phyloP scores from a whole-genome alignment of 345 rosid genomes.

The Linum lewisii region DNA sequence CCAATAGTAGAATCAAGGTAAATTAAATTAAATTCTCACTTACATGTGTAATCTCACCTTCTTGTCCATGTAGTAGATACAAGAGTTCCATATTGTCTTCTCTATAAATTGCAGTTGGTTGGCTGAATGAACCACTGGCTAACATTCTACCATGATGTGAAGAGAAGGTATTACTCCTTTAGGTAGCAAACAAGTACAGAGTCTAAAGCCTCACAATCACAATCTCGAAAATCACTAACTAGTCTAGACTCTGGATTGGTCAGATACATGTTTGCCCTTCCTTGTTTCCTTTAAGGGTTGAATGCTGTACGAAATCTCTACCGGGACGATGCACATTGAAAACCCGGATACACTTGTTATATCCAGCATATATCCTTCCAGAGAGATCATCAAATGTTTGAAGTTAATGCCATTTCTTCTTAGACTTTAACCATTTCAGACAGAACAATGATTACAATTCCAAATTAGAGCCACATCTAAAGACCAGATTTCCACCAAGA shows the following conservation, averaged over 20 bases:
- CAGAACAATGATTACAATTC: neutral
- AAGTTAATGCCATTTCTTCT: conserved; percentile 1
- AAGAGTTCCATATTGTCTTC: conserved; percentile 96
- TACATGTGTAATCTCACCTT: conserved; percentile 94
- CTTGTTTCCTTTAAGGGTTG: conserved; percentile 71
- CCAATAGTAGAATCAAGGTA: conserved; percentile 7
- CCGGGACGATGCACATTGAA: conserved; percentile 96
- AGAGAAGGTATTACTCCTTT: conserved; percentile 83
- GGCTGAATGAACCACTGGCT: conserved; percentile 87
- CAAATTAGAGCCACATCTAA: neutral
- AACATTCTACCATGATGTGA: conserved; percentile 72
- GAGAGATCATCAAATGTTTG: conserved; percentile 13
- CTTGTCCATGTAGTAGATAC: conserved; percentile 88
- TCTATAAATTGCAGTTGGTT: conserved; percentile 71
- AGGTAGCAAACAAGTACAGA: conserved; percentile 12
- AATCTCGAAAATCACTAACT: neutral
- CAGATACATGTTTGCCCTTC: conserved; percentile 88
- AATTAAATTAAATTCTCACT: conserved; percentile 21
- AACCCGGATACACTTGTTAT: conserved; percentile 71
- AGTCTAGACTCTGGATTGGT: neutral
- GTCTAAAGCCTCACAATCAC: conserved; percentile 1
- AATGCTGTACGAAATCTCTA: conserved; percentile 67
- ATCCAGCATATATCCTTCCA: conserved; percentile 82
- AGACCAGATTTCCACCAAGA: neutral
- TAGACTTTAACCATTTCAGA: neutral